Evolutionary conservation across 2,329 filamentous ascomycete genomes (phyloP).

Genomic region (Colletotrichum sublineola): DNA sequence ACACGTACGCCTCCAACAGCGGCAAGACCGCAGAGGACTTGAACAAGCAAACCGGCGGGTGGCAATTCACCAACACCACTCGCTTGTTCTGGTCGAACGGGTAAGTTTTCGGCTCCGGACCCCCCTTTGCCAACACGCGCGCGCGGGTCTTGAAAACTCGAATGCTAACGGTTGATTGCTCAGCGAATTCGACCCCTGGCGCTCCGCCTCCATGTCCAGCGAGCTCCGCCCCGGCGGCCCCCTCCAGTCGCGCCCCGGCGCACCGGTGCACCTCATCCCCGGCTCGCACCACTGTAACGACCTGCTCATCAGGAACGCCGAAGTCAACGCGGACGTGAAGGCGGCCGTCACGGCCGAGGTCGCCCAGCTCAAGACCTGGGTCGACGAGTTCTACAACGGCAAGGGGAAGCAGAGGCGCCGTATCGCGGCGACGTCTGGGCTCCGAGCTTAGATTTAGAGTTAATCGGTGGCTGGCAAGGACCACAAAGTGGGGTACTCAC

Average conservation of each 20-base stretch:
- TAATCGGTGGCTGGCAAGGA: not conserved
- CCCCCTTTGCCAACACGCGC: not conserved
- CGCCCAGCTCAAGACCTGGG: conserved; percentile 66
- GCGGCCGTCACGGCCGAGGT: conserved; percentile 62
- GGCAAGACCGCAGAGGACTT: conserved; percentile 62
- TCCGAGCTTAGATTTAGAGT: not conserved
- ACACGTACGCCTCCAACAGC: conserved; percentile 60
- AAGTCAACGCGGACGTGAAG: conserved; percentile 58
- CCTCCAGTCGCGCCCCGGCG: conserved; percentile 58
- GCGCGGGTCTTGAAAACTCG: conserved; percentile 9
- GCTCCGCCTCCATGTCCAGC: conserved; percentile 65
- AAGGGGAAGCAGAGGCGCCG: conserved; percentile 18
- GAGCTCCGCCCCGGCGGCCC: conserved; percentile 68
- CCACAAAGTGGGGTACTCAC: not conserved
- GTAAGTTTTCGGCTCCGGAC: not conserved
- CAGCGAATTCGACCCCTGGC: conserved; percentile 70
- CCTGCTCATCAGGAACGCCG: conserved; percentile 59
- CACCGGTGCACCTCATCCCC: conserved; percentile 66
- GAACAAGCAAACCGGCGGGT: conserved; percentile 67
- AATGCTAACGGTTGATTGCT: conserved; percentile 44
- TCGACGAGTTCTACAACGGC: conserved; percentile 59
- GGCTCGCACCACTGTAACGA: conserved; percentile 70
- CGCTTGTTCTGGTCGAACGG: conserved; percentile 71
- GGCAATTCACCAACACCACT: conserved; percentile 63
- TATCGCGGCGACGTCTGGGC: not conserved